A percentile compares a stretch with the other conserved stretches of the same genome.
Evolutionary conservation across 2,329 filamentous ascomycete species (phyloP).

Genomic region (Epichloe hybrida): DNA sequence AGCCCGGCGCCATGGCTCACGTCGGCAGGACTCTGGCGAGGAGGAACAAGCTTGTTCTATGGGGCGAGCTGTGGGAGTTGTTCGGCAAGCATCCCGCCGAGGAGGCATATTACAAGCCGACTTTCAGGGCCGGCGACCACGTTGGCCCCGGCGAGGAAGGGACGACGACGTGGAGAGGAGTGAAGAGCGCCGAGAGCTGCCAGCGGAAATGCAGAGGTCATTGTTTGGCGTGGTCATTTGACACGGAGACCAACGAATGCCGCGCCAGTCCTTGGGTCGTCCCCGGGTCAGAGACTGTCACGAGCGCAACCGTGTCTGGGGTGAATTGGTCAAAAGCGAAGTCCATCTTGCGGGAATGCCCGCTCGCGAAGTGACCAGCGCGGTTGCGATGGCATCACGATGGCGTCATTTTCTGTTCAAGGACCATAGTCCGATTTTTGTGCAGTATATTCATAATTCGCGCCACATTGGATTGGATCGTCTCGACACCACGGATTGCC

Average conservation of each 20-base stretch:
- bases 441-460: neutral
- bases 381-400: neutral
- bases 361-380: neutral
- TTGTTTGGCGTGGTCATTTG: slow-evolving; percentile 41
- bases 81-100: slow-evolving; percentile 29
- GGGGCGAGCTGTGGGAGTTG: slow-evolving; percentile 36
- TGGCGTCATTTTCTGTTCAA: too few relatives aligned
- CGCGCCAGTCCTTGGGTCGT: slow-evolving; percentile 36
- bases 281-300: slow-evolving; percentile 20
- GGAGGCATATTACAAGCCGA: slow-evolving; percentile 17
- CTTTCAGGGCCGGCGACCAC: slow-evolving; percentile 28
- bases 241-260: slow-evolving; percentile 26
- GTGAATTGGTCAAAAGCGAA: slow-evolving; percentile 18
- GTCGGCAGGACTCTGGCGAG: slow-evolving; percentile 28
- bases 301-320: slow-evolving; percentile 13
- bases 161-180: slow-evolving; percentile 22
- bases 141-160: slow-evolving; percentile 35
- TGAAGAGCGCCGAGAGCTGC: slow-evolving; percentile 29
- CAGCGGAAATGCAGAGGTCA: slow-evolving; percentile 25
- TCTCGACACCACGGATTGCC: neutral
- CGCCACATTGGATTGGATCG: neutral
- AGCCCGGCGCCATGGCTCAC: slow-evolving; percentile 30
- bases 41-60: slow-evolving; percentile 28
- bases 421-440: too few relatives aligned
- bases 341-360: slow-evolving; percentile 10